Base-by-base conservation (phyloP, 2,329 filamentous ascomycete genomes). In the Arachnomyces sp. region DNA sequence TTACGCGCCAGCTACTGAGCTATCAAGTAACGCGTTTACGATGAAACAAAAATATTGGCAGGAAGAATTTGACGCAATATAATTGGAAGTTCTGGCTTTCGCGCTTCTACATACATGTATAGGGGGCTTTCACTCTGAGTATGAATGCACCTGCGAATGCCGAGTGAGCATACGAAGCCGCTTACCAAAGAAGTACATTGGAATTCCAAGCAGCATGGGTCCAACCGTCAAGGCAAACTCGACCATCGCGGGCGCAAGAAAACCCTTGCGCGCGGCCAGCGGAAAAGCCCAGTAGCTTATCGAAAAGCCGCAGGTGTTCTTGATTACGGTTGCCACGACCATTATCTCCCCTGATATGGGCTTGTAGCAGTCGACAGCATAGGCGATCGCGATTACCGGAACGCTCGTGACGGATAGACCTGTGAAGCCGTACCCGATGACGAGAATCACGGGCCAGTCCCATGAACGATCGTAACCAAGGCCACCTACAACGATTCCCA, bases 361-460 rank as follows among this genome's bases (percentile, higher is more conserved):
- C 59, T 81, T 82, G 57, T 82, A 82, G 41, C 69, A 73, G 54
- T 82, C 78, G 12, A 82, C 71, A 0, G 76, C 74, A 50, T 81
- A 81, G 65, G 61, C 63, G 34, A 51, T 73, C 3, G 65, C 68
- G 42, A 82, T 81, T 9, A 71, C 70, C 0, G 78, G 78, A 9
- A 82, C 57, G 0, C 75, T 76, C 2, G 76, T 71, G 12, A 80
- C 76, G 52, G 79, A 74, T 32, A 80, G 74, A 2, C 55, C 76
- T 0, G 73, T 69, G 43, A 66, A 73, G 4, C 71, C 69, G 52
- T 73, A 80, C 5, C 75, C 77, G 38, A 80, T 62, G 13, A 80
- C 67, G 4, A 80, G 72, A 43, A 80, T 66, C 7, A 45, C 69
- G 51, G 66, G 62, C 73, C 73, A 78, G 14, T 68, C 62, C 72